Base-by-base conservation (phyloP, 1,284 basidiomycete species). In the Fomitopsis schrenkii region DNA sequence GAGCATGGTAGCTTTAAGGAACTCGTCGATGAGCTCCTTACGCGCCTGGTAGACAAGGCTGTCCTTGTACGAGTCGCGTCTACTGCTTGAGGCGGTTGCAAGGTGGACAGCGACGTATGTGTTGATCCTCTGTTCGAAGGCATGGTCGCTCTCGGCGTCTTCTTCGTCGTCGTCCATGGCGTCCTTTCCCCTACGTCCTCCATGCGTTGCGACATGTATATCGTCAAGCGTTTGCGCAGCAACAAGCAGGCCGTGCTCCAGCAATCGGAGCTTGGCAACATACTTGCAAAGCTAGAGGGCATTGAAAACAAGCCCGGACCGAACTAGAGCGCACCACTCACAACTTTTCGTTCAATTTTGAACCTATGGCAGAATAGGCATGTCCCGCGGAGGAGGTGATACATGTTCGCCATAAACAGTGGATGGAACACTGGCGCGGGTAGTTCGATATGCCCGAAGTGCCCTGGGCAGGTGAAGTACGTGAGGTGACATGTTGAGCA, bases 361-460 rank as follows among this genome's bases (percentile, higher is more conserved):
- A 99, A 98, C 68, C 83, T 86, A 76, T 99, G 97, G 77, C 97
- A 99, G 77, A 93, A 98, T 72, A 97, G 79, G 79, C 97, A 99
- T n/a, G 88, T 90, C 48, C 90, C 90, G 58, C 95, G 88, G 15
- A 99, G 80, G 57, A 99, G 77, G 67, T 92, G 91, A 75, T 90
- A 96, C 81, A 93, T 91, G 71, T 97, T 94, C 55, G 83, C 83
- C 89, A 99, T 95, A 78, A 98, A 99, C 35, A 99, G 80, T 0
- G 97, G 97, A 73, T 99, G 97, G 74, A 93, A 99, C 14, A 99
- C 94, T 30, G 97, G 95, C 22, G 92, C 85, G 10, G 97, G 95
- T 6, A 99, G 86, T 69, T 98, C 95, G 67, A 99, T 97, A 77
- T 99, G 97, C n/a, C 97, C 97, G 79, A 94, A 99, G 77, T 99